Evolutionary conservation across 768 basidiomycete species (phyloP).

Genomic region (Russula compacta): DNA sequence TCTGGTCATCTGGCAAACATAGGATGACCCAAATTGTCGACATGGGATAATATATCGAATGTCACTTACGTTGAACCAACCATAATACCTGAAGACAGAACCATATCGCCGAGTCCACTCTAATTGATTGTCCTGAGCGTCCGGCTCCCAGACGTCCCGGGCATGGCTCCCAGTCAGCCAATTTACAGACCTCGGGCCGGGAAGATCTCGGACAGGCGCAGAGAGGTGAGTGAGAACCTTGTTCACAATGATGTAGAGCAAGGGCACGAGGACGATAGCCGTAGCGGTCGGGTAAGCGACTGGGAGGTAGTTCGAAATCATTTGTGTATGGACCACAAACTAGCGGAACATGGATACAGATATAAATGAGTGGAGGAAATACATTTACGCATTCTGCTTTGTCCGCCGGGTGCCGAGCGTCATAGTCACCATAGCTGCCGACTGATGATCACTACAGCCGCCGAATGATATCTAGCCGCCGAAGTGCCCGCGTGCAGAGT

Average conservation of each 20-base stretch:
- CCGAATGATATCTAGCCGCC: too few relatives aligned
- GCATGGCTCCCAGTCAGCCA: constrained; percentile 10
- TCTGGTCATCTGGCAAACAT: neutral
- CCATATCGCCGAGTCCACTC: constrained; percentile 11
- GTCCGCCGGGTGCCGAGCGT: too few relatives aligned
- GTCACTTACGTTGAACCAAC: constrained; percentile 7
- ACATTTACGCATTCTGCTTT: too few relatives aligned
- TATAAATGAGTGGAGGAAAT: too few relatives aligned
- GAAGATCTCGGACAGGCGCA: constrained; percentile 5
- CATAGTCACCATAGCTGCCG: too few relatives aligned
- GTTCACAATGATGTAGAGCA: neutral
- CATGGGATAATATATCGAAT: neutral
- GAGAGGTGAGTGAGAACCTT: neutral
- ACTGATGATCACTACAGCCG: too few relatives aligned
- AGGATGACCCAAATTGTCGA: neutral
- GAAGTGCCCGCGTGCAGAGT: too few relatives aligned
- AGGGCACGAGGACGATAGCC: neutral
- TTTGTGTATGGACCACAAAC: neutral
- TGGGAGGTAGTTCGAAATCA: neutral
- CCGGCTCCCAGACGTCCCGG: constrained; percentile 7
- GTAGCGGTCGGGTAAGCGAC: neutral
- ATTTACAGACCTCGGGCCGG: constrained; percentile 8
- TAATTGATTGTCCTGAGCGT: neutral
- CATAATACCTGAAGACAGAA: constrained; percentile 1
- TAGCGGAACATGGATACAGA: too few relatives aligned